phyloP scores from a whole-genome alignment of 768 basidiomycete genomes.

The Lactarius tabidus region DNA sequence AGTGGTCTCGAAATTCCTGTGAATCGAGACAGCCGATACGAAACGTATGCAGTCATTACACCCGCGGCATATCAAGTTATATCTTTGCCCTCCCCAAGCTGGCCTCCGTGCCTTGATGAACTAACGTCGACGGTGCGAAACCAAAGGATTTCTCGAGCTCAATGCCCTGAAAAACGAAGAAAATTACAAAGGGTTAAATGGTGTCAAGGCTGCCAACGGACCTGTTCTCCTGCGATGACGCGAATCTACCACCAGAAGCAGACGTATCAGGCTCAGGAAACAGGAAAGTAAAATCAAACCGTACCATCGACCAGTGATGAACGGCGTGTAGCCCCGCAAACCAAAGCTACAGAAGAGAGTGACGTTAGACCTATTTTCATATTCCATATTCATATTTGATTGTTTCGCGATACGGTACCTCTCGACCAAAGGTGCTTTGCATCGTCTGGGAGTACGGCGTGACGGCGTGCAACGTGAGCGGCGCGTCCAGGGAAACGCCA shows the following conservation, averaged over 20 bases:
- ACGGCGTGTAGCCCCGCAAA: constrained; percentile 83
- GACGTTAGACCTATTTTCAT: not conserved
- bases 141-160: constrained; percentile 73
- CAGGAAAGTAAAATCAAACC: constrained; percentile 23
- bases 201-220: constrained; percentile 34
- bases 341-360: constrained; percentile 55
- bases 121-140: constrained; percentile 80
- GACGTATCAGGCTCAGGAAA: constrained; percentile 15
- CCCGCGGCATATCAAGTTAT: constrained; percentile 29
- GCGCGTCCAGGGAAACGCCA: constrained; percentile 45
- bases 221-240: constrained; percentile 79
- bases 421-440: constrained; percentile 77
- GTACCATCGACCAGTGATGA: constrained; percentile 89
- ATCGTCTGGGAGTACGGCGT: constrained; percentile 75
- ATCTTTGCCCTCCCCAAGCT: constrained; percentile 65
- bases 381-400: not conserved
- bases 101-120: constrained; percentile 64
- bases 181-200: not conserved
- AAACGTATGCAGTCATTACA: not conserved
- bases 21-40: not conserved
- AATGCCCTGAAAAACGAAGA: constrained; percentile 46
- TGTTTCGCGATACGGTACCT: no score
- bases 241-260: constrained; percentile 50
- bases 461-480: constrained; percentile 72
- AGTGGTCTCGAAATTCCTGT: not conserved